These are phyloP conservation scores for Gaillardinia entomophila DNA, from an alignment of 805 yeast genomes.

Conservation along the genomic window DNA sequence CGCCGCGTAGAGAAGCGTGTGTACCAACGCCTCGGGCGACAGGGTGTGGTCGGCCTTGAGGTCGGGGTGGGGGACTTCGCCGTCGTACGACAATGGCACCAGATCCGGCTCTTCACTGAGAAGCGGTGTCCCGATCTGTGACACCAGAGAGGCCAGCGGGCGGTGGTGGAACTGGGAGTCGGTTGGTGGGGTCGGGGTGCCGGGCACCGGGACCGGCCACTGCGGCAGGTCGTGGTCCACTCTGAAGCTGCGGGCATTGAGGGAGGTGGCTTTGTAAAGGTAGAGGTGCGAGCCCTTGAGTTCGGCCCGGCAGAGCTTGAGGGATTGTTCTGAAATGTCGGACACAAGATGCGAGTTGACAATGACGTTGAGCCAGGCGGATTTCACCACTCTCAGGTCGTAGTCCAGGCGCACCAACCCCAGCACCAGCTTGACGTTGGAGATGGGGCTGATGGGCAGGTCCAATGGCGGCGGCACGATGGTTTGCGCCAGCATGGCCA, in stretches of 20 bases:
- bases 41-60: slow-evolving; percentile 35
- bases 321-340: slow-evolving; percentile 17
- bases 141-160: not conserved
- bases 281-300: slow-evolving; percentile 61
- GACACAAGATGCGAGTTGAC: slow-evolving; percentile 25
- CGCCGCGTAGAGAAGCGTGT: slow-evolving; percentile 47
- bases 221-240: not conserved
- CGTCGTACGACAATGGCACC: slow-evolving; percentile 18
- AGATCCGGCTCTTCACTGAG: too few relatives aligned
- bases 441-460: not conserved
- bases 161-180: not conserved
- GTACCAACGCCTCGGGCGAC: slow-evolving; percentile 69
- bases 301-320: slow-evolving; percentile 12
- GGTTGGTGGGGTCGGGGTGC: not conserved
- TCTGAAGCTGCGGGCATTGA: slow-evolving; percentile 32
- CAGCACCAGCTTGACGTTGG: slow-evolving; percentile 7
- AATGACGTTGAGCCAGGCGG: slow-evolving; percentile 34
- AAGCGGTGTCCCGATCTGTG: too few relatives aligned
- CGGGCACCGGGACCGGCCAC: not conserved
- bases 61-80: slow-evolving; percentile 31
- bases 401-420: slow-evolving; percentile 23
- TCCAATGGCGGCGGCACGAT: not conserved
- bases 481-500: not conserved
- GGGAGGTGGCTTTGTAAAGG: slow-evolving; percentile 50
- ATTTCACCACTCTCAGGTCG: slow-evolving; percentile 24